Conservation (phyloP, 2,329 filamentous ascomycete species). For the Chaetomiaceae sp. region DNA sequence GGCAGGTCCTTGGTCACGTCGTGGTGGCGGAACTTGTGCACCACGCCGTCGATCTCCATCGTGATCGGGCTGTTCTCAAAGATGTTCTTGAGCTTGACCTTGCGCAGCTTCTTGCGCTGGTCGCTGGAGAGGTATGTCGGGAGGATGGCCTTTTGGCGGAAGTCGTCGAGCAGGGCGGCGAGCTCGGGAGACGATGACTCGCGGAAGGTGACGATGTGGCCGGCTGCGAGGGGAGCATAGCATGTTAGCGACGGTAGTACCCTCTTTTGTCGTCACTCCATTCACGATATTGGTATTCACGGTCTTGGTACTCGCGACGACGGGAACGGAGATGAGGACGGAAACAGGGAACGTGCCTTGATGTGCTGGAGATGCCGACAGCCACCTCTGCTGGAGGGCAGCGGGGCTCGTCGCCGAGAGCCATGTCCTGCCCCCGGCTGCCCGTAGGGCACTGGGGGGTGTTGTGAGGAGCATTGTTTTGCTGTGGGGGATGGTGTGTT, state of each 20-base stretch:
- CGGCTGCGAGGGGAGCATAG: slow-evolving; percentile 17
- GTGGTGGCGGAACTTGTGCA: slow-evolving; percentile 47
- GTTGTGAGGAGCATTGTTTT: slow-evolving; percentile 24
- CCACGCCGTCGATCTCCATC: slow-evolving; percentile 54
- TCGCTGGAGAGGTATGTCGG: slow-evolving; percentile 52
- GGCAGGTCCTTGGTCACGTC: slow-evolving; percentile 41
- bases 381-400: slow-evolving; percentile 19
- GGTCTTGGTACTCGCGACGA: not conserved
- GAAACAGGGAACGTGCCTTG: slow-evolving; percentile 14
- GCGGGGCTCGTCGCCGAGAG: slow-evolving; percentile 16
- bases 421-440: slow-evolving; percentile 18
- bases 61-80: slow-evolving; percentile 52
- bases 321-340: not conserved
- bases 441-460: slow-evolving; percentile 23
- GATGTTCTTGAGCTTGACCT: slow-evolving; percentile 40
- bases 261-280: too few species aligned
- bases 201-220: slow-evolving; percentile 41
- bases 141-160: slow-evolving; percentile 57
- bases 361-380: slow-evolving; percentile 24
- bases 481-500: not conserved
- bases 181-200: slow-evolving; percentile 50
- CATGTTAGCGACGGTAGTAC: slow-evolving; percentile 2
- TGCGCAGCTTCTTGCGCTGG: slow-evolving; percentile 52
- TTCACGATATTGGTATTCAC: not conserved
- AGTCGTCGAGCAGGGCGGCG: slow-evolving; percentile 45